Conservation (phyloP, 306 rosid species). For the Quercus parvula region DNA sequence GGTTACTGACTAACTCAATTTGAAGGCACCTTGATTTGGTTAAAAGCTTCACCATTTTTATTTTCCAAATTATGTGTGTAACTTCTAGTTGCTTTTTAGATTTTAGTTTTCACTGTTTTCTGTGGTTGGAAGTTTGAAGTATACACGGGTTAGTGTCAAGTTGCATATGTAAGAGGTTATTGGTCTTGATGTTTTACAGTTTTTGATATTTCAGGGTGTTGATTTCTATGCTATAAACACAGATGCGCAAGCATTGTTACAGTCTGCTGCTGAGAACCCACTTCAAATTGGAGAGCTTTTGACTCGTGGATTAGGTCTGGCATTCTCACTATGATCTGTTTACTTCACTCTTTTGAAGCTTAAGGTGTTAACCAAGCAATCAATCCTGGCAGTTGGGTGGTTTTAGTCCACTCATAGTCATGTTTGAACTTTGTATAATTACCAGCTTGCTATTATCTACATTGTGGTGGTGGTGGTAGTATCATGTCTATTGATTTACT, state of each 20-base stretch:
- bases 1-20: not conserved
- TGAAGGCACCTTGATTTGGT: not conserved
- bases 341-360: not conserved
- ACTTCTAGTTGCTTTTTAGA: not conserved
- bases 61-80: not conserved
- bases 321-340: slow-evolving; percentile 11
- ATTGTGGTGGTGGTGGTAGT: not conserved
- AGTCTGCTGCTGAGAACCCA: slow-evolving; percentile 83
- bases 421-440: not conserved
- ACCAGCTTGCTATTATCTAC: not conserved
- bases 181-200: slow-evolving; percentile 33
- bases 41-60: not conserved
- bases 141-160: not conserved
- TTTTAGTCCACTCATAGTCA: not conserved
- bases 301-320: slow-evolving; percentile 97
- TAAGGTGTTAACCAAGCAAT: not conserved
- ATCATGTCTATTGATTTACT: slow-evolving; percentile 13
- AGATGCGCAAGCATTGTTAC: slow-evolving; percentile 89
- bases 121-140: not conserved
- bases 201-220: slow-evolving; percentile 63
- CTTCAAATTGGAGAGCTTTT: slow-evolving; percentile 95
- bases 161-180: not conserved
- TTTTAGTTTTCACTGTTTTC: not conserved
- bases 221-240: slow-evolving; percentile 97
- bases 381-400: not conserved